Percentiles rank a stretch among this genome's conserved stretches.
These are phyloP conservation scores for Ballota nigra DNA, from an alignment of 257 asterid genomes.

Conservation along the genomic window DNA sequence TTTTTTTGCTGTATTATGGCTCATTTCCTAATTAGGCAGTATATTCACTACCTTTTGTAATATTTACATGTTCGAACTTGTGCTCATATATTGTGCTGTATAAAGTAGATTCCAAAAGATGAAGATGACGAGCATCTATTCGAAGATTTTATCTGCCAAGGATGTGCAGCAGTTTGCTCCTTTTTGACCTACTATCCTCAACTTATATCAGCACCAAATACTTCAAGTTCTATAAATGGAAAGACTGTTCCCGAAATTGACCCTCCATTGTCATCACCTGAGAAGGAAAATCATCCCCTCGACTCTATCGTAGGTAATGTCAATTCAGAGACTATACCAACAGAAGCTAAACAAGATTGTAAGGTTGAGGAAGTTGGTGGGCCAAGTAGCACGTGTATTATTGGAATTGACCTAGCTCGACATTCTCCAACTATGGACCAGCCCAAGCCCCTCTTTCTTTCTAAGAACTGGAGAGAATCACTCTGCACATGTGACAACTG, in stretches of 20 bases:
- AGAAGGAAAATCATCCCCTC: conserved; percentile 26
- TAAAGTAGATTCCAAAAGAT: conserved; percentile 74
- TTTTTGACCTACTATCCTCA: conserved; percentile 67
- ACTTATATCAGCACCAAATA: conserved; percentile 36
- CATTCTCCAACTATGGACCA: conserved; percentile 30
- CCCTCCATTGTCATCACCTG: conserved; percentile 31
- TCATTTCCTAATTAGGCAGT: background rate
- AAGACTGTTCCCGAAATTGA: conserved; percentile 39
- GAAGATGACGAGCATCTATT: conserved; percentile 86
- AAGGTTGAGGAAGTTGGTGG: conserved; percentile 36
- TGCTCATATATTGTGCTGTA: conserved; percentile 7
- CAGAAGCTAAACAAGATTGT: background rate
- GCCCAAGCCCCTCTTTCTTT: conserved; percentile 65
- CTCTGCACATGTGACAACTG: conserved; percentile 77
- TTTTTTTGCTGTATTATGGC: background rate
- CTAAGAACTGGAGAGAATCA: conserved; percentile 71
- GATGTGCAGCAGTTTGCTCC: conserved; percentile 63
- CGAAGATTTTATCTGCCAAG: conserved; percentile 83
- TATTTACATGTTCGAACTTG: background rate
- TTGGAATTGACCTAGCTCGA: conserved; percentile 48
- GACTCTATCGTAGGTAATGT: conserved; percentile 23
- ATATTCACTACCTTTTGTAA: background rate
- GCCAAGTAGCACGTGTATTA: conserved; percentile 44
- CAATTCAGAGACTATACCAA: conserved; percentile 12
- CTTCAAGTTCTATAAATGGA: conserved; percentile 30